These are phyloP conservation scores for Phoma sp. DNA, from an alignment of 2,329 filamentous ascomycete genomes.

Conservation along the genomic window DNA sequence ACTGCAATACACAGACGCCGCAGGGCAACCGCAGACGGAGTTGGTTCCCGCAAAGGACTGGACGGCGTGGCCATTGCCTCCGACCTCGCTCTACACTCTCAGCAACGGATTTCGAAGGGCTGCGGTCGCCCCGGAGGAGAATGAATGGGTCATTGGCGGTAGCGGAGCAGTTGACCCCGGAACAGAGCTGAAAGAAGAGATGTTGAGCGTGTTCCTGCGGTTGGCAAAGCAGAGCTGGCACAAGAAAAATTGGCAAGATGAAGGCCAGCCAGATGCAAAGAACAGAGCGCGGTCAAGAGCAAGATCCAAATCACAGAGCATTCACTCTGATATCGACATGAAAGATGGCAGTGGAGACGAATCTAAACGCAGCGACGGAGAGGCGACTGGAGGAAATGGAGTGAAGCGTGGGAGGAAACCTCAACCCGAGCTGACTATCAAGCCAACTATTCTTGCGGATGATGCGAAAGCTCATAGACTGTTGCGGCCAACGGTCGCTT, in stretches of 20 bases:
- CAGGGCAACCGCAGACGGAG: slow-evolving; percentile 36
- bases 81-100: slow-evolving; percentile 65
- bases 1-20: slow-evolving; percentile 32
- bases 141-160: slow-evolving; percentile 58
- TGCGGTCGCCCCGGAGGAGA: slow-evolving; percentile 23
- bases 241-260: slow-evolving; percentile 47
- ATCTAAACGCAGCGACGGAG: not conserved
- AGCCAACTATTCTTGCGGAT: slow-evolving; percentile 68
- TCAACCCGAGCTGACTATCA: slow-evolving; percentile 11
- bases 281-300: slow-evolving; percentile 1
- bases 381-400: not conserved
- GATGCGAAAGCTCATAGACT: slow-evolving; percentile 71
- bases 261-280: slow-evolving; percentile 15
- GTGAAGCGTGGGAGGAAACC: slow-evolving; percentile 20
- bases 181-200: slow-evolving; percentile 69
- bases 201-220: slow-evolving; percentile 70
- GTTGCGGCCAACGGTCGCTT: slow-evolving; percentile 71
- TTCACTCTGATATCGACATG: slow-evolving; percentile 13
- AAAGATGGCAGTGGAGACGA: slow-evolving; percentile 10
- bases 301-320: slow-evolving; percentile 23
- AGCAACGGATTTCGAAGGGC: slow-evolving; percentile 55
- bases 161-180: slow-evolving; percentile 58
- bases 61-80: slow-evolving; percentile 84
- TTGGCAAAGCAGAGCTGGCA: slow-evolving; percentile 68
- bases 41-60: slow-evolving; percentile 65